Base-by-base conservation (phyloP, 257 asterid genomes). In the Solanum okadae region DNA sequence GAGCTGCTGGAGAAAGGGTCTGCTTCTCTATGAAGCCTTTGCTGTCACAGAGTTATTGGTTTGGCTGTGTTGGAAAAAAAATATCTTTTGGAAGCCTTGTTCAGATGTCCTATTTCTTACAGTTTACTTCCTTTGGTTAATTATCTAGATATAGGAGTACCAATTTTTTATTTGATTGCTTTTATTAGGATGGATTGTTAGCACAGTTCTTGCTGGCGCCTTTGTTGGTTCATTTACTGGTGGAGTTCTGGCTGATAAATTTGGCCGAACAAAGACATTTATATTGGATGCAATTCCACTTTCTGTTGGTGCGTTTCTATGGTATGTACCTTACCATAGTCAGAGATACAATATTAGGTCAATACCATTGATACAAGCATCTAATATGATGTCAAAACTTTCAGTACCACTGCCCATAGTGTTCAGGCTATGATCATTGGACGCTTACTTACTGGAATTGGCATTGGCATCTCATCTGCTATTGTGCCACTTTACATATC, bases 401-500 rank as follows among this genome's bases (percentile, higher is more conserved):
- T 73, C 92, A 96, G 99, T 88, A 92, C 96, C 89, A 95, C 98
- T 34, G 96, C 99, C 46, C 94, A 90, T 91, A 96, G 90, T 86
- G 90, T 95, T 85, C 93, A 95, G 93, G 89, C 94, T 83, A 96
- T 97, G 99, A 93, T 97, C 89, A 88, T 95, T 90, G 99, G 99
- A 10, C 97, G 99, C 46, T 87, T 96, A 88, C 95, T 97, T 79
- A 93, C 94, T 89, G 99, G 99, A 85, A 84, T 97, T 83, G 99
- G 99, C 86, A 96, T 97, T 87, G 99, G 99, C 85, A 91, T 97
- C 90, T 95, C 98, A 65, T 97, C 99, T 83, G 99, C 98, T 88
- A 93, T 97, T 77, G 99, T 97, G 49, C 99, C 99, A 79, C 99
- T 97, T 89, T 97, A 97, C 94, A 96, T 97, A 89, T 97, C 99